phyloP scores from a whole-genome alignment of 495 filamentous ascomycete species.

The Hypomontagnella monticulosa region DNA sequence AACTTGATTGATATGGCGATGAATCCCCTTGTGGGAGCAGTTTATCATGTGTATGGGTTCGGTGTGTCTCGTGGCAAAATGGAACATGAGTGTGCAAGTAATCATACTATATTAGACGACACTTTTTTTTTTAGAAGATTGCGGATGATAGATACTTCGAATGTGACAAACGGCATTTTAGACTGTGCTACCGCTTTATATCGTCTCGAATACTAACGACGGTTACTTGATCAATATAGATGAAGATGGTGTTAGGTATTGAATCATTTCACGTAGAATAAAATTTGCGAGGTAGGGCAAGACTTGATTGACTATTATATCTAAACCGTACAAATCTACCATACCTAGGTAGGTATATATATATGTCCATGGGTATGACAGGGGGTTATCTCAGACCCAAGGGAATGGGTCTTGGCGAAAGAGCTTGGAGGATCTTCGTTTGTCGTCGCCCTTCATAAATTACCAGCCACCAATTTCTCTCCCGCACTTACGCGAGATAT shows the following conservation, averaged over 20 bases:
- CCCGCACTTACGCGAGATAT: neutral
- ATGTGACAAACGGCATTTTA: no score
- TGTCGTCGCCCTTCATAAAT: neutral
- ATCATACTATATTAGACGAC: conserved; percentile 1
- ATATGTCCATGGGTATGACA: no score
- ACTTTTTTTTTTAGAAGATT: neutral
- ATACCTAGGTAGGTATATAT: no score
- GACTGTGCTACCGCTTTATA: no score
- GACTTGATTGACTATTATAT: neutral
- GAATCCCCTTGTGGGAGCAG: no score
- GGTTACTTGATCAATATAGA: no score
- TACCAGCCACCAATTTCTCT: conserved; percentile 20
- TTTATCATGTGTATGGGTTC: neutral
- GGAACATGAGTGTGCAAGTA: neutral
- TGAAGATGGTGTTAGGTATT: neutral
- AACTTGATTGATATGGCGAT: no score
- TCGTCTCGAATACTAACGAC: no score
- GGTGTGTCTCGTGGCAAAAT: neutral
- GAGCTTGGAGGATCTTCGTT: neutral
- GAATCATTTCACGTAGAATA: neutral
- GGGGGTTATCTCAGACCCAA: neutral
- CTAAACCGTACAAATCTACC: neutral
- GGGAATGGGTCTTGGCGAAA: conserved; percentile 22
- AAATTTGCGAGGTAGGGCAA: conserved; percentile 8
- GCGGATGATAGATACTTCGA: neutral